Base-by-base conservation (phyloP, 257 asterid genomes). In the Coffea eugenioides region DNA sequence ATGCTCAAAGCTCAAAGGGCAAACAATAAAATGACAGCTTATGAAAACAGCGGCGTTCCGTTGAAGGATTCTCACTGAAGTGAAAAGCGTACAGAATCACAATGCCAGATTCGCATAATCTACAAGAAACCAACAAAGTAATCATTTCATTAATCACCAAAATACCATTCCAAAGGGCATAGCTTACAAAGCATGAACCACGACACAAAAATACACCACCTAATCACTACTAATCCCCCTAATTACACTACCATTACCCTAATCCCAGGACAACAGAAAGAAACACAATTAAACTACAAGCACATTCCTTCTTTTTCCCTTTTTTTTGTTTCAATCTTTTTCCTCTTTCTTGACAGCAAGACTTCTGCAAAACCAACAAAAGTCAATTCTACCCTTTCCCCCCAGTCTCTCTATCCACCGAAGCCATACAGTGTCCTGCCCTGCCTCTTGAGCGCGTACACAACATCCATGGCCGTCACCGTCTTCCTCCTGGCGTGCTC, bases 401-500 rank as follows among this genome's bases (percentile, higher is more conserved):
- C n/a, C 2, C 51, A 43, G 43, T 9, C 18, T 15, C 43, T 69
- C 73, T 71, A 84, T 74, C 87, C 87, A 15, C 87, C 87, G 51
- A 84, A 84, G 0, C 87, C 87, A 52, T 84, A 84, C 0, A 84
- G 52, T 15, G 87, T 84, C 73, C 87, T 84, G 10, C 87, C 87
- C 25, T 84, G 87, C 66, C 87, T 81, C 73, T 84, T 84, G 23
- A 81, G 83, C 2, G 87, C 87, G 49, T 84, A 84, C 0, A 84
- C 87, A 3, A 84, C 87, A 57, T 84, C 87, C 87, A 84, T 84
- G 73, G 87, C 87, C 1, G 87, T 84, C 7, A 84, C 87, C 0
- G 87, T 84, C 83, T 84, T 84, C 72, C 87, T 82, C 71, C 87
- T 76, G 0, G 87, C 85, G 34, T 84, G 87, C 80, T 84, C 87